These are phyloP conservation scores for Eucalyptus victrix DNA, from an alignment of 345 rosid species.

Conservation along the genomic window DNA sequence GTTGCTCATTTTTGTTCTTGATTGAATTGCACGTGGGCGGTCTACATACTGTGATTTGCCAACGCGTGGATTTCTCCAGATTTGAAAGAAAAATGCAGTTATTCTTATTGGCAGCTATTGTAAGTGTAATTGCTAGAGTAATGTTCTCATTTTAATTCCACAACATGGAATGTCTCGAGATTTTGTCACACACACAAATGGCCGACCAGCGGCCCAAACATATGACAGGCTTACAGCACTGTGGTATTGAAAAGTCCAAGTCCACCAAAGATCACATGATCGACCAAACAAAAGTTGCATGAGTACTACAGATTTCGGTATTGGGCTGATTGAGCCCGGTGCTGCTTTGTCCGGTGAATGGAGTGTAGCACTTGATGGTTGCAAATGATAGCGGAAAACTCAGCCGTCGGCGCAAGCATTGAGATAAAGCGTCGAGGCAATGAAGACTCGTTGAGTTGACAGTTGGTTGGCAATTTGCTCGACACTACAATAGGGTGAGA, in stretches of 20 bases:
- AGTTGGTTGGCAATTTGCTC: neutral
- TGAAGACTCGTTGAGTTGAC: neutral
- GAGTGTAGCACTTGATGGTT: neutral
- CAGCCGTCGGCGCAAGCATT: neutral
- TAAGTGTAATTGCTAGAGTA: neutral
- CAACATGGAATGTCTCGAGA: neutral
- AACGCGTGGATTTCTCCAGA: neutral
- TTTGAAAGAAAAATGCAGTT: neutral
- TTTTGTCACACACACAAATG: neutral
- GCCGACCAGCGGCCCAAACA: neutral
- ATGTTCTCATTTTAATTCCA: neutral
- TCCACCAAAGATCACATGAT: neutral
- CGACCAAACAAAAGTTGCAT: neutral
- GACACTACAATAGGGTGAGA: rapidly evolving
- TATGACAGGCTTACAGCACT: neutral
- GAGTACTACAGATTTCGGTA: neutral
- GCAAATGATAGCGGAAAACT: neutral
- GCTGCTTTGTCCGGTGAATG: neutral
- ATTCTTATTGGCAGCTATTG: neutral
- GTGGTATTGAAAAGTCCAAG: neutral
- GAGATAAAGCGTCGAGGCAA: neutral
- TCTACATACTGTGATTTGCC: neutral
- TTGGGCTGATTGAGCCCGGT: neutral
- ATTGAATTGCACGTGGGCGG: neutral
- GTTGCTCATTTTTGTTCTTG: neutral